Percentiles rank a stretch among this genome's conserved stretches.
Evolutionary conservation across 169 alveolate species (phyloP).

Genomic region (Eimeria necatrix): DNA sequence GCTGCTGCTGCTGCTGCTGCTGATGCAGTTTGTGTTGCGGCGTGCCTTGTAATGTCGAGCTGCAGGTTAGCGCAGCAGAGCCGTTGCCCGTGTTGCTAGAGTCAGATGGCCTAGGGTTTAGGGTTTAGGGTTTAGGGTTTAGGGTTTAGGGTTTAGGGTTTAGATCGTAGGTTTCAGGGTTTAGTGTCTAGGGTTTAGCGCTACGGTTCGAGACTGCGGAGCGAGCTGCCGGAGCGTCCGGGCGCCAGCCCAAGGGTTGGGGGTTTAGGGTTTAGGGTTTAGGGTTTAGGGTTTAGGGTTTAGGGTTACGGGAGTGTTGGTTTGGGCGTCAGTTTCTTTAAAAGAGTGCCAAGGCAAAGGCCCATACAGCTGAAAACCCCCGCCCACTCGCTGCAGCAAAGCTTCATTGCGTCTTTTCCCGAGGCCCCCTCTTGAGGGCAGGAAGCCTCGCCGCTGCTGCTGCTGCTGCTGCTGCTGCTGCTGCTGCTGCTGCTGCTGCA

Average conservation of each 20-base stretch:
- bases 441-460: not conserved
- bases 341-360: conserved; percentile 16
- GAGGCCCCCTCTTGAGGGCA: conserved; percentile 26
- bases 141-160: too few species aligned
- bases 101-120: too few species aligned
- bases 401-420: conserved; percentile 28
- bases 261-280: too few species aligned
- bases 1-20: conserved; percentile 28
- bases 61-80: not conserved
- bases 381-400: conserved; percentile 54
- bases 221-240: too few species aligned
- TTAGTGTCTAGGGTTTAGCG: too few species aligned
- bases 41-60: conserved; percentile 33
- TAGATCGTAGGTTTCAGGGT: too few species aligned
- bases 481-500: conserved; percentile 32
- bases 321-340: conserved; percentile 5
- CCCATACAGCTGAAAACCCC: conserved; percentile 25
- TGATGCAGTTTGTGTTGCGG: conserved; percentile 5
- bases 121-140: too few species aligned
- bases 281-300: conserved; percentile 38
- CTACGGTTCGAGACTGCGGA: too few species aligned
- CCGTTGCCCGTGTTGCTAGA: not conserved
- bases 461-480: conserved; percentile 48
- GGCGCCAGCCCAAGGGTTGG: too few species aligned
- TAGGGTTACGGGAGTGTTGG: conserved; percentile 11